phyloP scores from a whole-genome alignment of 306 rosid species.

The Prunus padus region DNA sequence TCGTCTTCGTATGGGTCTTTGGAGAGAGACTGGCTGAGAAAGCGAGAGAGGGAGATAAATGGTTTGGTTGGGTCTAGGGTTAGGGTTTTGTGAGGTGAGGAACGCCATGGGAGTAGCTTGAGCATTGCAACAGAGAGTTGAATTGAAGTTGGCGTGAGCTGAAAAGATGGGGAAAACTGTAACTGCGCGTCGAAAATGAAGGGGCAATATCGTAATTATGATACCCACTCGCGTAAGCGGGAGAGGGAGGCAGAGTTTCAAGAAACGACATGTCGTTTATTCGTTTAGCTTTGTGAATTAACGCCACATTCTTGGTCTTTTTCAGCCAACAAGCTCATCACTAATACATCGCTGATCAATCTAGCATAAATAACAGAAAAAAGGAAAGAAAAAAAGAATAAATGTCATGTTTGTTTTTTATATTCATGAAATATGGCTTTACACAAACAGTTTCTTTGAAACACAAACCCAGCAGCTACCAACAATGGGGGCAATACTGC shows the following conservation, averaged over 20 bases:
- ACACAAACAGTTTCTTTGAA: not conserved
- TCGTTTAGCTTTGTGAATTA: too few relatives aligned
- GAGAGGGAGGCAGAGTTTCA: too few relatives aligned
- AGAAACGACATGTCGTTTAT: not conserved
- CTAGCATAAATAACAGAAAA: not conserved
- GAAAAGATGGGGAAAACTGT: not conserved
- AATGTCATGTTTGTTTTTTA: not conserved
- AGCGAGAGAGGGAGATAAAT: slow-evolving; percentile 24
- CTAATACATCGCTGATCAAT: too few relatives aligned
- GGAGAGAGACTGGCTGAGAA: slow-evolving; percentile 20
- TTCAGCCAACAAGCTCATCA: too few relatives aligned
- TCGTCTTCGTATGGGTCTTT: slow-evolving; percentile 40
- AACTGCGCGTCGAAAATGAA: not conserved
- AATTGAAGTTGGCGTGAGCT: not conserved
- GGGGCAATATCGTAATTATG: not conserved
- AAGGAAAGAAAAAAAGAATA: not conserved
- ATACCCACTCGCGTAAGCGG: not conserved
- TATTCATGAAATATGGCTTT: not conserved
- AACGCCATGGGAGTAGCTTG: slow-evolving; percentile 28
- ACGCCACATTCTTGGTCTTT: too few relatives aligned
- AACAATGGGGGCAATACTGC: not conserved
- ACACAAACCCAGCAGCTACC: not conserved
- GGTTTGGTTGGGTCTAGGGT: not conserved
- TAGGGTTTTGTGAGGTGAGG: slow-evolving; percentile 12
- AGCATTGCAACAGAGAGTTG: slow-evolving; percentile 16